These are phyloP conservation scores for Sphagnum tenellum DNA, from an alignment of 225 moss, liverwort and hornwort species.

Conservation along the genomic window DNA sequence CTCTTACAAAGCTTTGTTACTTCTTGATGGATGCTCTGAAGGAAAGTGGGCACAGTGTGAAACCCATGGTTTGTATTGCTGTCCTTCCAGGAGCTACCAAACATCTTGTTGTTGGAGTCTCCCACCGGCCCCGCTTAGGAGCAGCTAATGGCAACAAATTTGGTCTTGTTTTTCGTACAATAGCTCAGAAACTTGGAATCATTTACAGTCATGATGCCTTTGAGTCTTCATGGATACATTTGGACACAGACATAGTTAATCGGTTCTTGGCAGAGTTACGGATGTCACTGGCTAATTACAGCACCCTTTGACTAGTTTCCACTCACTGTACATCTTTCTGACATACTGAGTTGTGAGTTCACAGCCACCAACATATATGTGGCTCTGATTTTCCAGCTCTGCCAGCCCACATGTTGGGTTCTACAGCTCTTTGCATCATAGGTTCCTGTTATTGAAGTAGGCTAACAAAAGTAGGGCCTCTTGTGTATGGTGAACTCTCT, in stretches of 20 bases:
- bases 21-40: slow-evolving; percentile 90
- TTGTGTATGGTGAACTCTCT: too few species aligned
- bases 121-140: slow-evolving; percentile 70
- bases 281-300: slow-evolving; percentile 45
- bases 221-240: slow-evolving; percentile 91
- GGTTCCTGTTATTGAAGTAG: too few species aligned
- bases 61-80: slow-evolving; percentile 84
- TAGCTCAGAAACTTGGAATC: slow-evolving; percentile 64
- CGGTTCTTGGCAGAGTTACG: slow-evolving; percentile 67
- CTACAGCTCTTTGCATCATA: too few species aligned
- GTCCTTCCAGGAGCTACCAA: slow-evolving; percentile 55
- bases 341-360: not conserved
- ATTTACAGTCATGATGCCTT: slow-evolving; percentile 83
- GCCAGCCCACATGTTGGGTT: not conserved
- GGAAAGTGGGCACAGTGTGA: slow-evolving; percentile 73
- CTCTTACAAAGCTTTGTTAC: slow-evolving; percentile 82
- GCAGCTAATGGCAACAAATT: slow-evolving; percentile 73
- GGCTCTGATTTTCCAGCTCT: not conserved
- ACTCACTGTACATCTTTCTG: not conserved
- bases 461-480: too few species aligned
- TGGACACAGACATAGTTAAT: slow-evolving; percentile 50
- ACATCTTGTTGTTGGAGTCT: slow-evolving; percentile 72
- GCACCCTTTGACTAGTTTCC: slow-evolving; percentile 24
- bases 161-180: slow-evolving; percentile 68
- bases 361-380: not conserved